These are phyloP conservation scores for Blepharisma japonicum DNA, from an alignment of 73 alveolate species.

Conservation along the genomic window DNA sequence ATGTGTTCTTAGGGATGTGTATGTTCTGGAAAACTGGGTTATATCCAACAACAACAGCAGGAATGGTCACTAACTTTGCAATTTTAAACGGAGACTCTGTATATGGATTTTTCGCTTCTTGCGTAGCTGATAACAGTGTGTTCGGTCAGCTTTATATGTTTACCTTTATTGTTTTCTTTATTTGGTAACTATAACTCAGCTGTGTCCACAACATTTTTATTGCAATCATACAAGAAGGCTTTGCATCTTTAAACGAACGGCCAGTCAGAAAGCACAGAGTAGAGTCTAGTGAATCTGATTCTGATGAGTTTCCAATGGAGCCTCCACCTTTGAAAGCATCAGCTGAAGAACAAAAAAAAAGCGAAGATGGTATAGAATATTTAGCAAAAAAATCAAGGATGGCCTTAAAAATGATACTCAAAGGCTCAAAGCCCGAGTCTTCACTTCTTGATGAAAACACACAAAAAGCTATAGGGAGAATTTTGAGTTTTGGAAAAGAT, in stretches of 20 bases:
- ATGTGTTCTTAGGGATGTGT: slow-evolving; percentile 13
- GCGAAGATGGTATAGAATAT: no score
- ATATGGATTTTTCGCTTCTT: not conserved
- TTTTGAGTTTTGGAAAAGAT: no score
- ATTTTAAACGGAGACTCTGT: slow-evolving; percentile 21
- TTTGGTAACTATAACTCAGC: not conserved
- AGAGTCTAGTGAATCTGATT: no score
- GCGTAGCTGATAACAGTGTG: not conserved
- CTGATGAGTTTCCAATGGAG: no score
- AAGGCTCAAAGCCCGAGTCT: no score
- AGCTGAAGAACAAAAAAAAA: no score
- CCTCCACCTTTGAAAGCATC: no score
- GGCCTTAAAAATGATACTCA: no score
- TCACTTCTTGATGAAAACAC: no score
- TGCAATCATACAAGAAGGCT: slow-evolving; percentile 8
- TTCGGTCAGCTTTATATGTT: slow-evolving; percentile 7
- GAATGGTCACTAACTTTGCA: slow-evolving; percentile 1
- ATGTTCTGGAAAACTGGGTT: slow-evolving; percentile 17
- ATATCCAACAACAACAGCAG: not conserved
- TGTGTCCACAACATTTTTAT: slow-evolving; percentile 14
- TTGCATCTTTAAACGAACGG: not conserved
- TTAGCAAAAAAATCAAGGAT: no score
- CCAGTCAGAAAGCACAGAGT: no score
- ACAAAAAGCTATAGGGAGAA: no score
- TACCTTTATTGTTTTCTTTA: slow-evolving; percentile 23